Evolutionary conservation across 2,329 filamentous ascomycete genomes (phyloP).

Genomic region (Ophiostoma pallidulum): DNA sequence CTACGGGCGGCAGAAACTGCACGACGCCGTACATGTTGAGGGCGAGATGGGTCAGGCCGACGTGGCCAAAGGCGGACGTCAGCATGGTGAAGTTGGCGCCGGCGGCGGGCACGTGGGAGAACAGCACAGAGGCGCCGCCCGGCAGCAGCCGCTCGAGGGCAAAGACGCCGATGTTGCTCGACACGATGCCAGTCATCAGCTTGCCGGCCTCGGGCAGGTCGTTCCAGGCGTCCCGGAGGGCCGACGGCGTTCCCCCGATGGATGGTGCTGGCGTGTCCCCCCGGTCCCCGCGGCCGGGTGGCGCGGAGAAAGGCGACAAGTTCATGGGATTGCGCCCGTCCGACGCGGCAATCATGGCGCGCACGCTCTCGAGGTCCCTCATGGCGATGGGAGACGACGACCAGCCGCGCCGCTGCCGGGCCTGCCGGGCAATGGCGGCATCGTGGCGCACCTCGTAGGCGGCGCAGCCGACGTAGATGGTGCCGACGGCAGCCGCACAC

Average conservation of each 20-base stretch:
- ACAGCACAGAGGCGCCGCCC: constrained; percentile 2
- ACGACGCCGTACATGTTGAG: constrained; percentile 23
- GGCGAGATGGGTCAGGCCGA: constrained; percentile 19
- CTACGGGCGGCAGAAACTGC: constrained; percentile 20
- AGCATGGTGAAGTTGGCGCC: constrained; percentile 20
- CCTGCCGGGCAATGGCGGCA: constrained; percentile 11
- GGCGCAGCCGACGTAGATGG: constrained; percentile 14
- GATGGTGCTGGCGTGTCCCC: no score
- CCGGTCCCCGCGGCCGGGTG: no score
- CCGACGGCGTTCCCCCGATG: background rate
- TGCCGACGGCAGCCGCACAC: constrained; percentile 15
- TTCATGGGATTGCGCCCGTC: background rate
- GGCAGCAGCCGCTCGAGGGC: constrained; percentile 15
- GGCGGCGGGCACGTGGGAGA: constrained; percentile 16
- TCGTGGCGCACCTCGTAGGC: constrained; percentile 16
- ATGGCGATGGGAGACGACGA: background rate
- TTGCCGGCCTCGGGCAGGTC: constrained; percentile 13
- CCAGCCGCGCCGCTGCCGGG: background rate
- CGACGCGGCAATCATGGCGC: background rate
- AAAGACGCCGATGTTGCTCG: constrained; percentile 16
- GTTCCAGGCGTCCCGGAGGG: constrained; percentile 9
- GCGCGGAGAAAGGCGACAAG: background rate
- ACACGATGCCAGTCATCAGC: constrained; percentile 14
- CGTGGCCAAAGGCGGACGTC: constrained; percentile 24
- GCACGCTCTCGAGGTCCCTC: constrained; percentile 1